Conservation (phyloP, 495 filamentous ascomycete species). For the Penicillium cosmopolitanum region DNA sequence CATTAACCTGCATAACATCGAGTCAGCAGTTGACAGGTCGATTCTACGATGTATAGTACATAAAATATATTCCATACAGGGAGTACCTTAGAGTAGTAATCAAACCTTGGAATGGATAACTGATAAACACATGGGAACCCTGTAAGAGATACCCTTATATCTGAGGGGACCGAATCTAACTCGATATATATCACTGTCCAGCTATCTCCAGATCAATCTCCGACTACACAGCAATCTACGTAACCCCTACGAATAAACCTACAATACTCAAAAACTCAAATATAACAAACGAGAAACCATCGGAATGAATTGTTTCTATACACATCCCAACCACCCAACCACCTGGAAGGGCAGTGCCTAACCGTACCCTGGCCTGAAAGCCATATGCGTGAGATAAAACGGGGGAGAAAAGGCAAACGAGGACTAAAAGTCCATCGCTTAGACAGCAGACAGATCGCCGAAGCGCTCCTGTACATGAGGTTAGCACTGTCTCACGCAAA, state of each 20-base stretch:
- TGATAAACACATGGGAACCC: no score
- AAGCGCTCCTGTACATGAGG: conserved; percentile 80
- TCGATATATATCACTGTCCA: no score
- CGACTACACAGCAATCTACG: no score
- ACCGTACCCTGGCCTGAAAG: conserved; percentile 27
- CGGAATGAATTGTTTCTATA: conserved; percentile 52
- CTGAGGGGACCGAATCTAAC: no score
- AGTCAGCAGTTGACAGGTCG: no score
- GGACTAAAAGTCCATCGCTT: conserved; percentile 48
- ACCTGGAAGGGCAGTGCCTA: conserved; percentile 28
- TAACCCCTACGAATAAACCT: background rate
- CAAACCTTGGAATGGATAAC: no score
- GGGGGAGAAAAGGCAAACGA: conserved; percentile 40
- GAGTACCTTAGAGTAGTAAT: no score
- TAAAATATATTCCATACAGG: no score
- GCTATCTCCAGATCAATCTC: no score
- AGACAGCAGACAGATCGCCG: conserved; percentile 91
- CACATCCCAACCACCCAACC: conserved; percentile 42
- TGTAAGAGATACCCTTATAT: no score
- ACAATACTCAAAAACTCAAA: background rate
- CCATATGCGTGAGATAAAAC: conserved; percentile 39
- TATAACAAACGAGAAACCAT: conserved; percentile 30
- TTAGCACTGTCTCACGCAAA: background rate
- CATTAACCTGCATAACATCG: no score
- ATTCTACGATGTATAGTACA: no score